Evolutionary conservation across 2,329 filamentous ascomycete genomes (phyloP).

Genomic region (Beauveria sp.): DNA sequence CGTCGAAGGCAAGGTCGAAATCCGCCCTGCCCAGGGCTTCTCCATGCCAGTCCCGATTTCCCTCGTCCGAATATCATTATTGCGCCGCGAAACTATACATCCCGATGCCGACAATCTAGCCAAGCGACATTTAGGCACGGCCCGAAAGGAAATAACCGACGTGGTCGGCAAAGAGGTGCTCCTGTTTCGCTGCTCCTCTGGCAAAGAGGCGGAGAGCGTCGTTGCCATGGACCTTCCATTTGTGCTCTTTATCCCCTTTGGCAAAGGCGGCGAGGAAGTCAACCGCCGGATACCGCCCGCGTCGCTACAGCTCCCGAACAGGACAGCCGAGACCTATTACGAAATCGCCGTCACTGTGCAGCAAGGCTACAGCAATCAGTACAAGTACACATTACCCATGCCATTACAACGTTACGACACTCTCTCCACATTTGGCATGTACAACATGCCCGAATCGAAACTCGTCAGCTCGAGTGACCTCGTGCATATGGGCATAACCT

Average conservation of each 20-base stretch:
- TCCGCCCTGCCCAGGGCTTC: slow-evolving; percentile 75
- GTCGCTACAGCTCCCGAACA: slow-evolving; percentile 79
- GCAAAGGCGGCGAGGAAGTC: slow-evolving; percentile 81
- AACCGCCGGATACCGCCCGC: slow-evolving; percentile 87
- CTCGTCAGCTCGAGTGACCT: slow-evolving; percentile 83
- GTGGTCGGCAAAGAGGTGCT: slow-evolving; percentile 94
- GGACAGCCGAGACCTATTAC: slow-evolving; percentile 95
- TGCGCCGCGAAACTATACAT: slow-evolving; percentile 92
- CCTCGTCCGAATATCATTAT: slow-evolving; percentile 87
- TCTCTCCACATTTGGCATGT: slow-evolving; percentile 97
- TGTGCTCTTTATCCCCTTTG: slow-evolving; percentile 94
- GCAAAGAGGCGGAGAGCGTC: slow-evolving; percentile 79
- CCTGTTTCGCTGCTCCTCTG: slow-evolving; percentile 76
- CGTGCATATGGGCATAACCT: slow-evolving; percentile 82
- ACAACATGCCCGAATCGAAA: slow-evolving; percentile 88
- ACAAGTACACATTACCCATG: slow-evolving; percentile 85
- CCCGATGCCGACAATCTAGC: slow-evolving; percentile 90
- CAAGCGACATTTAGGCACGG: slow-evolving; percentile 84
- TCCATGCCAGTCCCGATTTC: slow-evolving; percentile 87
- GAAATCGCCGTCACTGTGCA: slow-evolving; percentile 95
- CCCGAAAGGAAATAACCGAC: slow-evolving; percentile 83
- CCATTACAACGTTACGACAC: slow-evolving; percentile 93
- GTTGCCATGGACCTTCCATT: slow-evolving; percentile 96
- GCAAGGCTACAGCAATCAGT: slow-evolving; percentile 78
- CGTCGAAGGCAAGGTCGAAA: slow-evolving; percentile 96